These are phyloP conservation scores for Lactifluus hygrophoroides DNA, from an alignment of 768 basidiomycete species.

Conservation along the genomic window DNA sequence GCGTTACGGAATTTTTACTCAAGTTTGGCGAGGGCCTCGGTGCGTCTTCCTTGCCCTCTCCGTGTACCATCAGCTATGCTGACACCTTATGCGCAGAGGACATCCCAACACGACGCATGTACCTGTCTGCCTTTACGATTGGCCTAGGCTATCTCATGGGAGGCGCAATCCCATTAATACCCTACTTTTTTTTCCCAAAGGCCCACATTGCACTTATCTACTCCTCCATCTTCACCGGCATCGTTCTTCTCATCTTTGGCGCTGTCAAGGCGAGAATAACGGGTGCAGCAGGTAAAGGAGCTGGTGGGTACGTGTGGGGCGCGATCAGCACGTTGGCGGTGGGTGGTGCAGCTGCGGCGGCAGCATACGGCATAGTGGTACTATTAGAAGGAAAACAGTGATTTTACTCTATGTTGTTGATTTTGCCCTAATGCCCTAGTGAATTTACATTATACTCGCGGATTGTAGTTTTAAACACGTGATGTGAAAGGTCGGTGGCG, in stretches of 20 bases:
- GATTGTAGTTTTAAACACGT: no score
- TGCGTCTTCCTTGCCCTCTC: slow-evolving; percentile 30
- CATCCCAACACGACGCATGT: slow-evolving; percentile 74
- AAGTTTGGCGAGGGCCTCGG: slow-evolving; percentile 94
- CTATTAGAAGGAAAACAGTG: slow-evolving; percentile 31
- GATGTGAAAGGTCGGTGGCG: no score
- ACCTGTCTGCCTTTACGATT: slow-evolving; percentile 89
- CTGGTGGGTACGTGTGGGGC: slow-evolving; percentile 74
- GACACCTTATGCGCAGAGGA: slow-evolving; percentile 50
- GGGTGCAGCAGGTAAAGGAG: slow-evolving; percentile 57
- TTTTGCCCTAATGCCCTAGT: no score
- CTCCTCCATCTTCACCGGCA: slow-evolving; percentile 72
- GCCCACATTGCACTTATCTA: slow-evolving; percentile 65
- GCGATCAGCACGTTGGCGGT: slow-evolving; percentile 82
- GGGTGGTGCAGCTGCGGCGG: slow-evolving; percentile 82
- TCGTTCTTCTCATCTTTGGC: slow-evolving; percentile 85
- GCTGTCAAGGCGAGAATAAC: slow-evolving; percentile 84
- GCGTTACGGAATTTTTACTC: slow-evolving; percentile 86
- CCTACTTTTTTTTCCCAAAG: slow-evolving; percentile 79
- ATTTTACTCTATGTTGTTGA: neutral
- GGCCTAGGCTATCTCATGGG: slow-evolving; percentile 91
- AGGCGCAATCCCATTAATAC: slow-evolving; percentile 85
- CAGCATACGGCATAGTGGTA: slow-evolving; percentile 53
- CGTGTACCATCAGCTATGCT: neutral
- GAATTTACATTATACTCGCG: no score